phyloP scores from a whole-genome alignment of 768 basidiomycete genomes.

The Asterophora parasitica region DNA sequence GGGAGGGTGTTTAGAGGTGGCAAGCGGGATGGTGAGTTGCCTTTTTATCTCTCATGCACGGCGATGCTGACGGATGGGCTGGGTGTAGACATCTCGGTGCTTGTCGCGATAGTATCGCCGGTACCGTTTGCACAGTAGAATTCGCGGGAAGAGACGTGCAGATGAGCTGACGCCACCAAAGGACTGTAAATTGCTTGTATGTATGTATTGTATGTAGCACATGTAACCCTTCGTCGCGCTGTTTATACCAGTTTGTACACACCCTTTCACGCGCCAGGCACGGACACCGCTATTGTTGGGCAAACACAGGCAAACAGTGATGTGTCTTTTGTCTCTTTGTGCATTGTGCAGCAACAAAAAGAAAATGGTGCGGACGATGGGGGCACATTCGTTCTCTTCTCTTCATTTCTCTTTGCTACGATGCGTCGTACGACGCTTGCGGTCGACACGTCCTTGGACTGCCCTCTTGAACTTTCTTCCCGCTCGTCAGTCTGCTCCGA shows the following conservation, averaged over 20 bases:
- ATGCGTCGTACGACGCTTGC: constrained; percentile 21
- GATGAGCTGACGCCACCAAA: too few species aligned
- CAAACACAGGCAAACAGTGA: too few species aligned
- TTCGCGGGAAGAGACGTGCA: too few species aligned
- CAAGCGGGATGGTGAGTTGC: constrained; percentile 70
- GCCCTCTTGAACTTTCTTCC: constrained; percentile 11
- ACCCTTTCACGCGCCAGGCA: too few species aligned
- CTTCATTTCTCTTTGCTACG: constrained; percentile 5
- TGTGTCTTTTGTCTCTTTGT: constrained; percentile 15
- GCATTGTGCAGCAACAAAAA: constrained; percentile 10
- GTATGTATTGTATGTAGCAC: too few species aligned
- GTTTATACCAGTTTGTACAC: too few species aligned
- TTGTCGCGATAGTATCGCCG: constrained; percentile 30
- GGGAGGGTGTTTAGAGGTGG: constrained; percentile 74
- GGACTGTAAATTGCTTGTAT: too few species aligned
- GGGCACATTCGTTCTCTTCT: constrained; percentile 5
- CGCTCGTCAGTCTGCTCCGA: constrained; percentile 16
- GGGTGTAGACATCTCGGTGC: constrained; percentile 33
- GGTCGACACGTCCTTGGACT: constrained; percentile 15
- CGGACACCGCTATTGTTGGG: too few species aligned
- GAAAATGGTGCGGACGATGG: constrained; percentile 5
- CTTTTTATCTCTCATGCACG: not conserved
- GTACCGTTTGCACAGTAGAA: too few species aligned
- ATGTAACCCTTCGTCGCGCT: too few species aligned
- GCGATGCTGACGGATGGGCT: not conserved